Conservation (phyloP, 2,329 filamentous ascomycete species). For the Huntiella decipiens region DNA sequence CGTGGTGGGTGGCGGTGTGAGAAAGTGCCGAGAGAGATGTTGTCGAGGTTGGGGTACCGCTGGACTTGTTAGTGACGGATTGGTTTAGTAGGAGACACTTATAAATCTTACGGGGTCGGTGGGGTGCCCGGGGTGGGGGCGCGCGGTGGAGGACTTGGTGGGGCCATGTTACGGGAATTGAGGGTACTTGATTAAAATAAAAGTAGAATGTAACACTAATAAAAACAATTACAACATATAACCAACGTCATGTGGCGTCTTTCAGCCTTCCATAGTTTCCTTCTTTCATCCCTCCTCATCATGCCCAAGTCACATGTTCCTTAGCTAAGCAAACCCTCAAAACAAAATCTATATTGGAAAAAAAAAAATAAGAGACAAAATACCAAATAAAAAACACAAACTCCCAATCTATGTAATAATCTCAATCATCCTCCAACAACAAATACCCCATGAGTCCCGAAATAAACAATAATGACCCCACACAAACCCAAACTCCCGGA, state of each 20-base stretch:
- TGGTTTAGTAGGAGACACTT: background rate
- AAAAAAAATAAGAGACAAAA: background rate
- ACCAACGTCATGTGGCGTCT: too few relatives aligned
- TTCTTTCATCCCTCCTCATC: too few relatives aligned
- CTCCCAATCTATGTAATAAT: background rate
- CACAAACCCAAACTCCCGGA: conserved; percentile 6
- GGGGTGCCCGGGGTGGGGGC: background rate
- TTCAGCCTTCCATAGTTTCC: too few relatives aligned
- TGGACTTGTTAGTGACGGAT: conserved; percentile 19
- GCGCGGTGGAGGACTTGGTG: background rate
- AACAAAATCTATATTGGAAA: conserved; percentile 1
- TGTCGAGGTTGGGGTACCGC: conserved; percentile 79
- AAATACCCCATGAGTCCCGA: conserved; percentile 6
- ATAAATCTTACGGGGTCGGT: too few relatives aligned
- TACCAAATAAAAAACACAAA: background rate
- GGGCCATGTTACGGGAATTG: background rate
- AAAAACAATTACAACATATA: too few relatives aligned
- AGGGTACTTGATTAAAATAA: too few relatives aligned
- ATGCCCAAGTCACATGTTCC: background rate
- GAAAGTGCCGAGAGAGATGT: conserved; percentile 83
- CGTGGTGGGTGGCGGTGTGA: conserved; percentile 91
- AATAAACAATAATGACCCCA: conserved; percentile 7
- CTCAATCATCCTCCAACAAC: conserved; percentile 4
- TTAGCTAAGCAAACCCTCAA: background rate
- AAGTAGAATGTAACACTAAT: too few relatives aligned